Evolutionary conservation across 768 basidiomycete species (phyloP), one percentile per base, ranked within the genome.

Genomic region (Hypholoma fasciculare): DNA sequence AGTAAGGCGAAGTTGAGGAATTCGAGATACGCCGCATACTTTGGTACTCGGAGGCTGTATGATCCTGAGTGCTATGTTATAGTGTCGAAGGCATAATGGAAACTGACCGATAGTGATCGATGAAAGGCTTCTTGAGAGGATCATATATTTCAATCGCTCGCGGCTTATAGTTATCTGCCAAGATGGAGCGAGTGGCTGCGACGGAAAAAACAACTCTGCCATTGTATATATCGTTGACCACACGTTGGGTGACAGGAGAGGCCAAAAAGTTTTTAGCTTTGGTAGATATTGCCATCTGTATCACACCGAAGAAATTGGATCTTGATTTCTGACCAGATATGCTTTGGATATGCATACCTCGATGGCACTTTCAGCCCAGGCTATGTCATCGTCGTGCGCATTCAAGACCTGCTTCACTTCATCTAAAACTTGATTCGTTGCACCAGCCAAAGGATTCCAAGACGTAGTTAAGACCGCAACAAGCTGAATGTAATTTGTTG

Each of bases 91-190:
- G 39, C 7, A 37, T 2, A 48, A 43, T 36, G 17, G 53, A 49
- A 23, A 50, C 69, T 34, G 14, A 86, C 86, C 92, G 79, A 67
- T 94, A 94, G 67, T 97, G 94, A 67, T 96, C 89, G 13, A 96
- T 78, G 66, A 91, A 87, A 0, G 90, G 87, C 1, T 85, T 84
- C 16, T 76, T 80, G 23, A 82, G 79, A 38, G 79, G 76, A 65
- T 92, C 80, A 69, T 94, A 94, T 34, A 88, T 77, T 64, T 88
- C 85, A 61, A 89, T 92, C 16, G 83, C 83, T 42, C 82, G 82
- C 34, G 82, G 84, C 72, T 92, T 94, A 76, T 98, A 98, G 66
- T 92, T 91, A 71, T 98, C 96, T 16, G 89, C 87, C 7, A 98
- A 79, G 51, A 98, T 82, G 1, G 94, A 90, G 23, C 88, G 86